These are phyloP conservation scores for Dioscorea dumetorum DNA, from an alignment of 106 monocot genomes.

Conservation along the genomic window DNA sequence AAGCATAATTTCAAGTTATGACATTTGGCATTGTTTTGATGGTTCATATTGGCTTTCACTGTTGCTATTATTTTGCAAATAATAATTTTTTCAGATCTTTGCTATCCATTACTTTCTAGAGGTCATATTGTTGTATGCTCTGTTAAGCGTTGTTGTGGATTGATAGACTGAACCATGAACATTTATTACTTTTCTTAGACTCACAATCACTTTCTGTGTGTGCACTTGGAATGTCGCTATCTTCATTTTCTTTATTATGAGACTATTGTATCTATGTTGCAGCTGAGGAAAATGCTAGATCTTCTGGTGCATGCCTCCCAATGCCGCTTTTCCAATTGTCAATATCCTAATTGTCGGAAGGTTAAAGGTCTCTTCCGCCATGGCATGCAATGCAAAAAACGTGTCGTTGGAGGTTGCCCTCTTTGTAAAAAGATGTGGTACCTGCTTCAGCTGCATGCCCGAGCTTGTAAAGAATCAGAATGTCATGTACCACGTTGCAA, in stretches of 20 bases:
- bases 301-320: conserved; percentile 92
- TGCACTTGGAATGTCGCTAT: not conserved
- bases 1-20: too few species aligned
- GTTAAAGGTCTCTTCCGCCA: conserved; percentile 93
- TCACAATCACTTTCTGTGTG: not conserved
- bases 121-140: too few species aligned
- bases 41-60: too few species aligned
- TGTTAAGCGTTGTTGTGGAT: too few species aligned
- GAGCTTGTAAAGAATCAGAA: conserved; percentile 82
- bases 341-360: conserved; percentile 89
- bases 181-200: not conserved
- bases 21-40: too few species aligned
- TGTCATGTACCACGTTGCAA: conserved; percentile 89
- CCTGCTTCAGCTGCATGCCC: conserved; percentile 87
- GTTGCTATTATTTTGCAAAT: too few species aligned
- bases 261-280: conserved; percentile 8
- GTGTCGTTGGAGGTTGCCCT: conserved; percentile 71
- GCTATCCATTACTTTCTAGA: too few species aligned
- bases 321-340: conserved; percentile 64
- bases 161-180: too few species aligned
- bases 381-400: conserved; percentile 64
- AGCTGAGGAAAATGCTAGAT: conserved; percentile 95
- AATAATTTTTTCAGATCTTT: too few species aligned
- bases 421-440: conserved; percentile 97
- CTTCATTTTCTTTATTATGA: not conserved